These are phyloP conservation scores for Fraxinus floribunda DNA, from an alignment of 305 asterid species.

Conservation along the genomic window DNA sequence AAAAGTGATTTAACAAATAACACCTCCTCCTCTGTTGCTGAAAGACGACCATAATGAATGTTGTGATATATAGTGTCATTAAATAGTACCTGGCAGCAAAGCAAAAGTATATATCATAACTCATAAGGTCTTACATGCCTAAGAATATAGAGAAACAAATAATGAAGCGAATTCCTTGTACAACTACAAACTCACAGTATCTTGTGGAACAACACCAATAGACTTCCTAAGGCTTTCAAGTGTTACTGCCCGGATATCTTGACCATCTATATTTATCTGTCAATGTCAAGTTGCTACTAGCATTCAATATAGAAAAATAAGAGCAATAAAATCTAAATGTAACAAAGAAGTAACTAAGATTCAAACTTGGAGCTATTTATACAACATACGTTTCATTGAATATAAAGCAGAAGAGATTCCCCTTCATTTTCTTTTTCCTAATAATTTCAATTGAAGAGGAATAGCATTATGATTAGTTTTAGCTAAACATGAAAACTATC, in stretches of 20 bases:
- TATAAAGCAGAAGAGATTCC: neutral
- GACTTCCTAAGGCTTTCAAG: constrained; percentile 93
- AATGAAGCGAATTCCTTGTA: neutral
- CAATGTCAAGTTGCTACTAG: constrained; percentile 16
- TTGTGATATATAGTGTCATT: constrained; percentile 95
- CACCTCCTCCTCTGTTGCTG: constrained; percentile 96
- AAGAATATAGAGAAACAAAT: constrained; percentile 2
- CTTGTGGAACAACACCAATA: constrained; percentile 97
- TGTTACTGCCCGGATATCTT: constrained; percentile 78
- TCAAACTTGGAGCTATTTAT: neutral
- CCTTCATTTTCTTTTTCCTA: constrained; percentile 2
- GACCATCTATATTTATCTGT: constrained; percentile 90
- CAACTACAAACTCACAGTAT: constrained; percentile 66
- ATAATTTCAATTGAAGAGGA: constrained; percentile 6
- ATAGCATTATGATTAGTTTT: constrained; percentile 5
- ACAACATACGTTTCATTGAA: neutral
- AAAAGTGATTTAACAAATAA: constrained; percentile 27
- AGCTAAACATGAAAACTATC: constrained; percentile 9
- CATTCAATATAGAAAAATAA: constrained; percentile 6
- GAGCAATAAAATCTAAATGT: neutral
- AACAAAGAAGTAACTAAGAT: neutral
- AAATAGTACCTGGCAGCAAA: constrained; percentile 72
- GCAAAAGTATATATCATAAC: constrained; percentile 9
- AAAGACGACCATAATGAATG: constrained; percentile 87
- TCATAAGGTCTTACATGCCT: neutral